Percentiles rank a stretch among this genome's conserved stretches.
Evolutionary conservation across 495 filamentous ascomycete genomes (phyloP).

Genomic region (Xylaria intraflava): DNA sequence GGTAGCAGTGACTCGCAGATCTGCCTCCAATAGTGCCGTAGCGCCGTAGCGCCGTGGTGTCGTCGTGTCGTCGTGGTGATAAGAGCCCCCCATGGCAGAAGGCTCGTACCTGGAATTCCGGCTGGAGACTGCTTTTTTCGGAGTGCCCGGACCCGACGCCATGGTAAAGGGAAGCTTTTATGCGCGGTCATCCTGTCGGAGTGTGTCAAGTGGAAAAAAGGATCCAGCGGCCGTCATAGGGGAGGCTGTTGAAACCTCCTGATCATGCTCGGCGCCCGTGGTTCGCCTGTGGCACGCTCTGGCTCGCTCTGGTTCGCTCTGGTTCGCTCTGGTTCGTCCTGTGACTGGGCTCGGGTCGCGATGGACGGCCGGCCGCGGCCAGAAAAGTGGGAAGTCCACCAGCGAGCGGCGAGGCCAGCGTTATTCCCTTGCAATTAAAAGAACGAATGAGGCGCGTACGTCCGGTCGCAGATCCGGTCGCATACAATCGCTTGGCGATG

Average conservation of each 20-base stretch:
- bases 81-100: neutral
- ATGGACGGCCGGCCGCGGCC: constrained; percentile 2
- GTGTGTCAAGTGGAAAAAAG: constrained; percentile 1
- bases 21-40: neutral
- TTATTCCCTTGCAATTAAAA: neutral
- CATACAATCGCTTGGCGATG: constrained; percentile 1
- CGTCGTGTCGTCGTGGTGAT: neutral
- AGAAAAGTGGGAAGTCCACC: neutral
- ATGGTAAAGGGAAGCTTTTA: neutral
- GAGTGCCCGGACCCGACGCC: constrained; percentile 10
- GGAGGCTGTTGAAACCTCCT: no score
- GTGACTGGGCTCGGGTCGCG: constrained; percentile 1
- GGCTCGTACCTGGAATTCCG: neutral
- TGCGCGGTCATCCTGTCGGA: neutral
- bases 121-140: neutral
- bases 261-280: no score
- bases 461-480: constrained; percentile 3
- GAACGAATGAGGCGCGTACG: neutral
- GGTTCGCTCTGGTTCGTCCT: neutral
- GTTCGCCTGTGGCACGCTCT: neutral
- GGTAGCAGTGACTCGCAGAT: neutral
- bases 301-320: neutral
- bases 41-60: no score
- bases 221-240: neutral
- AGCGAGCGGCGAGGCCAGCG: no score